Evolutionary conservation across 495 filamentous ascomycete genomes (phyloP), one percentile per base, ranked within the genome.

Genomic region (Penicillium simplicissimum): DNA sequence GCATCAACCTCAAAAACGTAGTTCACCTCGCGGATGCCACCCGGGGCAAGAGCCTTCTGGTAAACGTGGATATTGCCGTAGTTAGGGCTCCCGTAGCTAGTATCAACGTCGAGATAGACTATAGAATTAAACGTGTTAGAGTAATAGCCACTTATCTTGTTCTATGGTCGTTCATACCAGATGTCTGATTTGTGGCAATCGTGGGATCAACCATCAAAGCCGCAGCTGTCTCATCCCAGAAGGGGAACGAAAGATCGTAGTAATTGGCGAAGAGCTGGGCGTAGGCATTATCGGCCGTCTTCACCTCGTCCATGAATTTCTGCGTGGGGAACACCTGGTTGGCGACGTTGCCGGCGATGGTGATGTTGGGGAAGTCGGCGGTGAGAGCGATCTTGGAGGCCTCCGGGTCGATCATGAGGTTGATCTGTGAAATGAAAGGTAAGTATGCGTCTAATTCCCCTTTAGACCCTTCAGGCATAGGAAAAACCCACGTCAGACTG

Each of bases 151-250:
- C 23, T 25, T 31, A 19, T 4, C 31, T 1, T 2, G 10, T 31
- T 3, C 13, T 8, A 17, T 14, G 10, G 10, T 11, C 7, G n/a
- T 21, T 38, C 66, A 23, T 58, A 73, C 68, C 71, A 25, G 68
- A 67, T 13, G 70, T 70, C 34, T 66, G 61, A 31, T 73, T 73
- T 8, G 61, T 64, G 23, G 72, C 73, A 34, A 74, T 49, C 0
- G 65, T 64, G 10, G 68, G 71, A 54, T 68, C 74, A 47, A 70
- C 74, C 72, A 76, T 74, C 10, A 76, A 48, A 0, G 73, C 74
- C 13, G 74, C 74, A 5, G 75, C 75, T 17, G 74, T 79, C 59
- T 78, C 76, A 58, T 77, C 75, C 75, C 75, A 78, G 45, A 77
- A 73, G 4, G 76, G 76, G 33, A 76, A 72, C 0, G 55, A 61